phyloP scores from a whole-genome alignment of 257 asterid species.

The Petunia axillaris region DNA sequence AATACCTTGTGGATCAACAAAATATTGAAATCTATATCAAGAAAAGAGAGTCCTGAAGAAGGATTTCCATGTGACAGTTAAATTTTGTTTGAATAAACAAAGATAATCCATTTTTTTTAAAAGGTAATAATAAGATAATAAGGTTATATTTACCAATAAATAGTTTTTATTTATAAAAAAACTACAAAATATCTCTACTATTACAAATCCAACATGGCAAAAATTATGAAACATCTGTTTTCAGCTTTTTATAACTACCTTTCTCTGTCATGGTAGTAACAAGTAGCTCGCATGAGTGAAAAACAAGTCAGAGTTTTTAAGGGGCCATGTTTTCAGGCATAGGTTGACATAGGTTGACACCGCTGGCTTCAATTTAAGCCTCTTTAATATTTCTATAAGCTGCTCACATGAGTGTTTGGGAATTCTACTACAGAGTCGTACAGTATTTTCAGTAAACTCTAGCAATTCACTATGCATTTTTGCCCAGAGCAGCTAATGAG shows the following conservation, averaged over 20 bases:
- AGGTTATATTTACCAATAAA: not conserved
- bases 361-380: not conserved
- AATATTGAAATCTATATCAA: not conserved
- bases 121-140: not conserved
- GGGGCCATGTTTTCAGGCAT: conserved; percentile 2
- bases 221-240: not conserved
- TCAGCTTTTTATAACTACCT: not conserved
- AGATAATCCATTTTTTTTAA: too few relatives aligned
- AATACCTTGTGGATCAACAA: conserved; percentile 13
- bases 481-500: not conserved
- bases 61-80: not conserved
- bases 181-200: not conserved
- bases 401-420: not conserved
- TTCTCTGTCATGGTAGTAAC: conserved; percentile 16
- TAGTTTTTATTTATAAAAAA: not conserved
- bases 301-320: not conserved
- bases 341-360: not conserved
- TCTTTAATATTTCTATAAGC: not conserved
- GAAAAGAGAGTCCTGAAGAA: not conserved
- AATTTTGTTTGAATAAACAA: conserved; percentile 13
- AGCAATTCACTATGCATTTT: not conserved
- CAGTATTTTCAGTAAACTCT: not conserved
- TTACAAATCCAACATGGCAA: conserved; percentile 8
- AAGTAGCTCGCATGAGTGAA: not conserved
- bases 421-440: not conserved